phyloP scores from a whole-genome alignment of 164 flowering plant genomes.

The Kalanchoe fedtschenkoi region DNA sequence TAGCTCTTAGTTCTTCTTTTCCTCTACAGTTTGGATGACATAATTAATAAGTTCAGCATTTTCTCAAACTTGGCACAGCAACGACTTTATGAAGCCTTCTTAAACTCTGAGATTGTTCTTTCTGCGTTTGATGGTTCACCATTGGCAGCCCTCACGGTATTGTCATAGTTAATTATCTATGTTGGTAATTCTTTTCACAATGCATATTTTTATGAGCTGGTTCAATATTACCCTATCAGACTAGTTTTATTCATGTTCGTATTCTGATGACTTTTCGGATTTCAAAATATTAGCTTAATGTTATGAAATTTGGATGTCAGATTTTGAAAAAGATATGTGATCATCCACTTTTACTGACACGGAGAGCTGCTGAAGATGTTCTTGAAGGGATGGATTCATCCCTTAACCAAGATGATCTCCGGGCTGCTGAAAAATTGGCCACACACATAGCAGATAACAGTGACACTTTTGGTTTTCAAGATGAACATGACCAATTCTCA shows the following conservation, averaged over 20 bases:
- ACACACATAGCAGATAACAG: constrained; percentile 54
- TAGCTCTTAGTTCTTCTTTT: not conserved
- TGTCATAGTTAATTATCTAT: not conserved
- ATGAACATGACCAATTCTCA: constrained; percentile 48
- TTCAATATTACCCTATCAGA: not conserved
- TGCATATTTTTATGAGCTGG: not conserved
- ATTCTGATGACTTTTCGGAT: not conserved
- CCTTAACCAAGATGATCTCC: constrained; percentile 45
- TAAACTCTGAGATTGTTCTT: constrained; percentile 76
- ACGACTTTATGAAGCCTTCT: constrained; percentile 83
- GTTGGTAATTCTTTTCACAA: not conserved
- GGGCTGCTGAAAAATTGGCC: constrained; percentile 64
- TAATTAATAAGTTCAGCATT: constrained; percentile 2
- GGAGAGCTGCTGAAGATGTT: constrained; percentile 90
- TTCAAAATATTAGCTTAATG: not conserved
- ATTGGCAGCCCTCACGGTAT: constrained; percentile 94
- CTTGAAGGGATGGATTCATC: constrained; percentile 85
- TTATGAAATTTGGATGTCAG: constrained; percentile 25
- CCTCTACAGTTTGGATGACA: not conserved
- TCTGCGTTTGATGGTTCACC: constrained; percentile 94
- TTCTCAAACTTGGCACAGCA: constrained; percentile 31
- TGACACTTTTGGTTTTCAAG: constrained; percentile 31
- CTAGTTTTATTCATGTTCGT: not conserved
- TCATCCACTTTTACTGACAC: constrained; percentile 87
- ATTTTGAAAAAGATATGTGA: constrained; percentile 96